Conservation (phyloP, 1,284 basidiomycete genomes). For the Ustilago crameri region DNA sequence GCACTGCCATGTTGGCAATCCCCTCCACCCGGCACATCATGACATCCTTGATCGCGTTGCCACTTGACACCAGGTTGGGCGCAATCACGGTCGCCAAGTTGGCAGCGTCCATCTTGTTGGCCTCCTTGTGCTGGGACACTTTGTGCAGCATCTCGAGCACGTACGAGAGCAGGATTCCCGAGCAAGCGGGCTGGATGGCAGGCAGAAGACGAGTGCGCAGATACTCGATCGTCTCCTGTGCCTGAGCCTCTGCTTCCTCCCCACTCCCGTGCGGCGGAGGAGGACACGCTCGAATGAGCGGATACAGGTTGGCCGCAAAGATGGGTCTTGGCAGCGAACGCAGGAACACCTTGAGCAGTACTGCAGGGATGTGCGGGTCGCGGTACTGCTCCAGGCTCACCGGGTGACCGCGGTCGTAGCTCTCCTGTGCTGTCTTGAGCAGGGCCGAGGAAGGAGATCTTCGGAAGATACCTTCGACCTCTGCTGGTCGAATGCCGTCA, state of each 20-base stretch:
- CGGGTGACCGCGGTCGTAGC: conserved; percentile 84
- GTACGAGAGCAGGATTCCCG: conserved; percentile 78
- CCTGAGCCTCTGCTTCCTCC: conserved; percentile 61
- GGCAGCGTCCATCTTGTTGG: conserved; percentile 82
- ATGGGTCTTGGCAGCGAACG: conserved; percentile 80
- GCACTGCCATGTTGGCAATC: conserved; percentile 75
- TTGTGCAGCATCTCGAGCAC: conserved; percentile 81
- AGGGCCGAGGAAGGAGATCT: conserved; percentile 78
- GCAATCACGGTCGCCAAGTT: conserved; percentile 82
- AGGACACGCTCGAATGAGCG: conserved; percentile 77
- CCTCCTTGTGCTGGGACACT: conserved; percentile 75
- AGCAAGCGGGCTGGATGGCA: conserved; percentile 75
- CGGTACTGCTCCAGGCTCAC: conserved; percentile 78
- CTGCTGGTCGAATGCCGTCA: conserved; percentile 71
- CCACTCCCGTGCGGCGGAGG: conserved; percentile 10
- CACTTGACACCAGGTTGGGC: conserved; percentile 74
- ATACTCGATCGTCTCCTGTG: conserved; percentile 70
- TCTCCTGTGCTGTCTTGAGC: conserved; percentile 79
- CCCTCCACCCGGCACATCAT: conserved; percentile 73
- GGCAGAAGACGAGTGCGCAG: conserved; percentile 70
- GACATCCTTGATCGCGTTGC: conserved; percentile 53
- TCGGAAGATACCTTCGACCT: conserved; percentile 82
- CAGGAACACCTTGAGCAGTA: conserved; percentile 84
- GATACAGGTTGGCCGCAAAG: conserved; percentile 77
- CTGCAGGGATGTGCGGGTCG: conserved; percentile 82